Evolutionary conservation across 2,329 filamentous ascomycete genomes (phyloP).

Genomic region (Tolypocladium tropicale): DNA sequence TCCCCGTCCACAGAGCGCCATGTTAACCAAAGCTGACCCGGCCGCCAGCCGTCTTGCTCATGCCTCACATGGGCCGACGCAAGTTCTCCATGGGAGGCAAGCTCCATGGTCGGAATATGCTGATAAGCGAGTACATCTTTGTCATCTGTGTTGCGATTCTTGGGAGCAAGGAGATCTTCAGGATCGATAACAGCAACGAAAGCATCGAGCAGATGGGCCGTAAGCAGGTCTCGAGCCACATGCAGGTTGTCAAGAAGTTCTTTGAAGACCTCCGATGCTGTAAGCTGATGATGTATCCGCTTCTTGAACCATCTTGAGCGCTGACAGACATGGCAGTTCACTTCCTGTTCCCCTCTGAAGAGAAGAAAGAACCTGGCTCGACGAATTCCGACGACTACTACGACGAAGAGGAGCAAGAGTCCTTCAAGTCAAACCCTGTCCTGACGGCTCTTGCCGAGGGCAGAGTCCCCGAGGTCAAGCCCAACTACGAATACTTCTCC

Average conservation of each 20-base stretch:
- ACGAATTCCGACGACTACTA: constrained; percentile 49
- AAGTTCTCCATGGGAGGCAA: constrained; percentile 57
- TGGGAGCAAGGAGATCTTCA: constrained; percentile 31
- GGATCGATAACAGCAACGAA: constrained; percentile 32
- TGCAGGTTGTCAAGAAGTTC: constrained; percentile 60
- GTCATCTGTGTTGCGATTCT: constrained; percentile 26
- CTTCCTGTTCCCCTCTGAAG: constrained; percentile 47
- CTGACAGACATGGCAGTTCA: constrained; percentile 31
- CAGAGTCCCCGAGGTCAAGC: constrained; percentile 45
- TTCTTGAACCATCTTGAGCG: not conserved
- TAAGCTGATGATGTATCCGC: constrained; percentile 28
- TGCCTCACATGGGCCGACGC: constrained; percentile 55
- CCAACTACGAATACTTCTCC: constrained; percentile 53
- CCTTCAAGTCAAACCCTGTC: constrained; percentile 56
- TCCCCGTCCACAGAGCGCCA: not conserved
- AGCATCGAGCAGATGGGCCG: constrained; percentile 38
- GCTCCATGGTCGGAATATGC: constrained; percentile 58
- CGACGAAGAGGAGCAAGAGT: constrained; percentile 33
- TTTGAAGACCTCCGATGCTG: constrained; percentile 52
- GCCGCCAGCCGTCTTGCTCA: constrained; percentile 46
- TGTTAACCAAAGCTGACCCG: constrained; percentile 9
- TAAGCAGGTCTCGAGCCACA: constrained; percentile 62
- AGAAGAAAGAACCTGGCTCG: constrained; percentile 46
- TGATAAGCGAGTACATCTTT: constrained; percentile 58
- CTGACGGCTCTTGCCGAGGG: constrained; percentile 49